These are phyloP conservation scores for Aspergillus olivimuriae DNA, from an alignment of 495 filamentous ascomycete genomes.

Conservation along the genomic window DNA sequence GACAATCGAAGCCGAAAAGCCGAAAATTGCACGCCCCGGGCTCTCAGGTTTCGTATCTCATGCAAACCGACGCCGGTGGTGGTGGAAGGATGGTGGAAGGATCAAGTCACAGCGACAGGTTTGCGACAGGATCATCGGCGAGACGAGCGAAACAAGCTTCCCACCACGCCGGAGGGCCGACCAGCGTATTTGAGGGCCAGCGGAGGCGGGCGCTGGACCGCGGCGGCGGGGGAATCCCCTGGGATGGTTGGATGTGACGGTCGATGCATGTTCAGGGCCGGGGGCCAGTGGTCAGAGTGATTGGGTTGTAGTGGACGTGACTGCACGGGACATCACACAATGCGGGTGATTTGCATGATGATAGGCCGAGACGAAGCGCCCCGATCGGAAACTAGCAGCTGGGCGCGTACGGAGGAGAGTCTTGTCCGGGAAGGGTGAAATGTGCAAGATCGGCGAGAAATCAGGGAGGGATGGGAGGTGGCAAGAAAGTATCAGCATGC, in stretches of 20 bases:
- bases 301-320: not conserved
- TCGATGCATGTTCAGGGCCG: conserved; percentile 21
- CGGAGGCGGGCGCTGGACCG: conserved; percentile 6
- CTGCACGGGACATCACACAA: conserved; percentile 20
- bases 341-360: not conserved
- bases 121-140: too few relatives aligned
- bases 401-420: conserved; percentile 7
- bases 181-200: conserved; percentile 38
- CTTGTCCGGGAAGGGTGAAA: not conserved
- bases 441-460: too few relatives aligned
- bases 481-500: too few relatives aligned
- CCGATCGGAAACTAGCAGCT: conserved; percentile 13
- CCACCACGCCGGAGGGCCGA: conserved; percentile 20
- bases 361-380: conserved; percentile 19
- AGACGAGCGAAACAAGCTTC: conserved; percentile 29
- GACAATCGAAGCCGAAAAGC: too few relatives aligned
- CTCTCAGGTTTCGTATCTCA: too few relatives aligned
- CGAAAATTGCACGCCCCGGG: too few relatives aligned
- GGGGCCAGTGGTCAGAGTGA: conserved; percentile 10
- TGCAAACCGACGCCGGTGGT: too few relatives aligned
- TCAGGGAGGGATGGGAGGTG: too few relatives aligned
- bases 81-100: too few relatives aligned
- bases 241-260: conserved; percentile 24
- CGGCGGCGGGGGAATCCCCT: conserved; percentile 10
- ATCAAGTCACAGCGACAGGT: too few relatives aligned